These are phyloP conservation scores for Alternaria conjuncta DNA, from an alignment of 2,329 filamentous ascomycete species.

Conservation along the genomic window DNA sequence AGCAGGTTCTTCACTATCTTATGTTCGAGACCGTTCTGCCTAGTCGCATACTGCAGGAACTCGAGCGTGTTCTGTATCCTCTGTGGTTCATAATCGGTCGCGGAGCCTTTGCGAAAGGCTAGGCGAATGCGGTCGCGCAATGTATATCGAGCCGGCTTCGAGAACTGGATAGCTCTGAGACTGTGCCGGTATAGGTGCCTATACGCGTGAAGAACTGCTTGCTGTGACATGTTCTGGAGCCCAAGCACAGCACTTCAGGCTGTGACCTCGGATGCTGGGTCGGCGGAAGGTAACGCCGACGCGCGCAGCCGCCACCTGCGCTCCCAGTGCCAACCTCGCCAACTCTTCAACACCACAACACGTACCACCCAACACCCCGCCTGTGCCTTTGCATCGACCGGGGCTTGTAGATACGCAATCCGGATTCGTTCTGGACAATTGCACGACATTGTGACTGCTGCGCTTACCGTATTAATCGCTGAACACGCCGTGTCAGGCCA, in stretches of 20 bases:
- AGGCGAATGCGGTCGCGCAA: slow-evolving; percentile 60
- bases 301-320: slow-evolving; percentile 1
- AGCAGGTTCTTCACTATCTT: slow-evolving; percentile 73
- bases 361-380: slow-evolving; percentile 20
- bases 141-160: slow-evolving; percentile 70
- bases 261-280: slow-evolving; percentile 8
- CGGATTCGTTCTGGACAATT: slow-evolving; percentile 3
- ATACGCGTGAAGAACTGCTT: slow-evolving; percentile 68
- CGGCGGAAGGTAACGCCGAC: slow-evolving; percentile 24
- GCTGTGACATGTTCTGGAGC: slow-evolving; percentile 38
- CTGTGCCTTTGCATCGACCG: slow-evolving; percentile 26
- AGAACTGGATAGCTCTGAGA: slow-evolving; percentile 74
- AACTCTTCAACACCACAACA: slow-evolving; percentile 13
- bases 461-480: slow-evolving; percentile 22
- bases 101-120: slow-evolving; percentile 46
- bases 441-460: slow-evolving; percentile 6
- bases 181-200: slow-evolving; percentile 70
- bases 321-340: slow-evolving; percentile 7
- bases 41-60: slow-evolving; percentile 71
- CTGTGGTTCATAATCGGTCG: slow-evolving; percentile 45
- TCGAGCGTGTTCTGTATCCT: slow-evolving; percentile 70
- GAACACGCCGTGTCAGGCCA: slow-evolving; percentile 12
- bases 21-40: slow-evolving; percentile 72
- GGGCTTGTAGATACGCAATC: slow-evolving; percentile 26
- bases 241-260: slow-evolving; percentile 1